These are phyloP conservation scores for Stachybotrys chartarum DNA, from an alignment of 2,329 filamentous ascomycete genomes.

Conservation along the genomic window DNA sequence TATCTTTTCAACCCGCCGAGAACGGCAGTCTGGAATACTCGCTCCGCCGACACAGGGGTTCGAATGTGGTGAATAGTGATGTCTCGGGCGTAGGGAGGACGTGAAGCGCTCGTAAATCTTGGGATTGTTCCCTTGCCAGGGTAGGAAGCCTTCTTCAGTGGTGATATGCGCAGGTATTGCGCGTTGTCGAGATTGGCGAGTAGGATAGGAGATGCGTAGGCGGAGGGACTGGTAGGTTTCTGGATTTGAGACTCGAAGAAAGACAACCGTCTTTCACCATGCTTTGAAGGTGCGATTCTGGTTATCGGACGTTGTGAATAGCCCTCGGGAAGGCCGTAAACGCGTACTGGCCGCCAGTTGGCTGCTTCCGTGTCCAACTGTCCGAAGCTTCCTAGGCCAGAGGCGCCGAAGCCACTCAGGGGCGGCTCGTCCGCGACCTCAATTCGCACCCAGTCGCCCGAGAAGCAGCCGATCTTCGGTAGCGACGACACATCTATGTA, in stretches of 20 bases:
- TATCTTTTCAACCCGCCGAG: conserved; percentile 82
- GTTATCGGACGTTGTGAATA: conserved; percentile 55
- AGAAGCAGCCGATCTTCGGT: conserved; percentile 90
- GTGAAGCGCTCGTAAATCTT: conserved; percentile 47
- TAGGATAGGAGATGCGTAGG: conserved; percentile 78
- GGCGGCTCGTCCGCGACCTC: conserved; percentile 71
- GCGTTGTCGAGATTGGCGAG: conserved; percentile 78
- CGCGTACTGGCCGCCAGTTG: conserved; percentile 75
- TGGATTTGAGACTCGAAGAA: conserved; percentile 65
- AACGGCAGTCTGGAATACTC: conserved; percentile 75
- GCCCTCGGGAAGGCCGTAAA: conserved; percentile 81
- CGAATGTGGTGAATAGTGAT: conserved; percentile 84
- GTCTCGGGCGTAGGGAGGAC: conserved; percentile 58
- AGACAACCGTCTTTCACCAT: conserved; percentile 45
- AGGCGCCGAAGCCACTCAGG: conserved; percentile 56
- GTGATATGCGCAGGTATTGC: conserved; percentile 70
- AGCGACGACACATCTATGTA: conserved; percentile 86
- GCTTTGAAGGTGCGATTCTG: conserved; percentile 49
- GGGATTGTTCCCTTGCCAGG: conserved; percentile 45
- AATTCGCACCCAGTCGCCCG: conserved; percentile 90
- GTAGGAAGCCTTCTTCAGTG: conserved; percentile 49
- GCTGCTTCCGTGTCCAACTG: conserved; percentile 47
- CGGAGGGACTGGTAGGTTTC: conserved; percentile 48
- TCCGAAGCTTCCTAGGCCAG: conserved; percentile 58
- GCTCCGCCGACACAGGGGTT: conserved; percentile 81